These are phyloP conservation scores for Sphenostylis stenocarpa DNA, from an alignment of 306 rosid species.

Conservation along the genomic window DNA sequence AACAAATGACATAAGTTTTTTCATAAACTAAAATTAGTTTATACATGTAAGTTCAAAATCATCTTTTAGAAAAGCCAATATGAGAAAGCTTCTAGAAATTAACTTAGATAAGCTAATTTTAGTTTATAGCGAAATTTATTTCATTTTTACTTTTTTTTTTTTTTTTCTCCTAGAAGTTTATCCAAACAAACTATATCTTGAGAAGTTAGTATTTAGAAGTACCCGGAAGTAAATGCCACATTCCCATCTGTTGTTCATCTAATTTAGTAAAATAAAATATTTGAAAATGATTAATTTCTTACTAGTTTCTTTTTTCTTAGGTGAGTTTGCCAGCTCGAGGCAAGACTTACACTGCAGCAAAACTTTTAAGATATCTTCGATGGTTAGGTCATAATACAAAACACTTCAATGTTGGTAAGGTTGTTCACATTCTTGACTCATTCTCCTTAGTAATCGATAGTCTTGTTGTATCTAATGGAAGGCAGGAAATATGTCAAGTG, in stretches of 20 bases:
- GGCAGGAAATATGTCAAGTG: slow-evolving; percentile 17
- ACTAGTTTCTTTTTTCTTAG: slow-evolving; percentile 47
- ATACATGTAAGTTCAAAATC: too few relatives aligned
- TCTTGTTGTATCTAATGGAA: slow-evolving; percentile 14
- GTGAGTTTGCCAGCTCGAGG: slow-evolving; percentile 99
- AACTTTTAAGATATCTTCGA: slow-evolving; percentile 96
- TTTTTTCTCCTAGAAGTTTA: too few relatives aligned
- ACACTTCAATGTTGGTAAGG: slow-evolving; percentile 99
- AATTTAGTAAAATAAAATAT: slow-evolving; percentile 6
- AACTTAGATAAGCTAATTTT: too few relatives aligned
- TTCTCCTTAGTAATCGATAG: slow-evolving; percentile 21
- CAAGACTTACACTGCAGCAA: slow-evolving; percentile 94
- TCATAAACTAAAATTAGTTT: too few relatives aligned
- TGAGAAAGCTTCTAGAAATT: too few relatives aligned
- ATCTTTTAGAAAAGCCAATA: too few relatives aligned
- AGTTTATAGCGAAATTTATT: too few relatives aligned
- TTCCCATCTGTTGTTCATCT: slow-evolving; percentile 20
- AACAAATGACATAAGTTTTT: too few relatives aligned
- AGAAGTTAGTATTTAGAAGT: slow-evolving; percentile 15
- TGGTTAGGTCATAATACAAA: slow-evolving; percentile 99
- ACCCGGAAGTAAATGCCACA: slow-evolving; percentile 8
- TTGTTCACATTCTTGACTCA: slow-evolving; percentile 50
- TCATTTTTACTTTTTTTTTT: too few relatives aligned
- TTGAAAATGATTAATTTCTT: slow-evolving; percentile 32
- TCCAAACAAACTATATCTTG: not conserved